Evolutionary conservation across 768 basidiomycete species (phyloP).

Genomic region (Mrakia hoshinonis): DNA sequence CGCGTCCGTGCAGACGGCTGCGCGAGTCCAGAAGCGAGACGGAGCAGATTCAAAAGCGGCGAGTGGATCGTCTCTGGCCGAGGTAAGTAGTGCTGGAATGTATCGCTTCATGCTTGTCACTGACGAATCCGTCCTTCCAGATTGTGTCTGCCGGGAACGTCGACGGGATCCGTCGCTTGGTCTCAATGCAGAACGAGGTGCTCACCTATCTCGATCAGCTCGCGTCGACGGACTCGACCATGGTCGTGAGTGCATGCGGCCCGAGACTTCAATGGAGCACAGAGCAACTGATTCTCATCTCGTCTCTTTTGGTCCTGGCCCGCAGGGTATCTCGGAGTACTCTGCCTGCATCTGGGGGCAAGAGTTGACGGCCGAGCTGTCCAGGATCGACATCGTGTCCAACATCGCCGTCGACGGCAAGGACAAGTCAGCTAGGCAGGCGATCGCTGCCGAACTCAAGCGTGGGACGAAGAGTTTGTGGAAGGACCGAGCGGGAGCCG

Average conservation of each 20-base stretch:
- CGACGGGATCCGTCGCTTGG: not conserved
- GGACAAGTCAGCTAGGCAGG: not conserved
- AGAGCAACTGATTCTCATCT: not conserved
- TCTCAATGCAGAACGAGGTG: conserved; percentile 51
- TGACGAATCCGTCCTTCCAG: not conserved
- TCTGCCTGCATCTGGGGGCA: conserved; percentile 70
- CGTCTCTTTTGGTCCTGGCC: not conserved
- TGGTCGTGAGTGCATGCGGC: conserved; percentile 52
- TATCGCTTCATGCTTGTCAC: not conserved
- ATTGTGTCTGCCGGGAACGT: conserved; percentile 1
- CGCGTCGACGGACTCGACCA: conserved; percentile 69
- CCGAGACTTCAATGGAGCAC: not conserved
- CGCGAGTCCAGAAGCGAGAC: not conserved
- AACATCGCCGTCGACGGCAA: not conserved
- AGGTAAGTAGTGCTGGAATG: not conserved
- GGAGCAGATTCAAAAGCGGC: not conserved
- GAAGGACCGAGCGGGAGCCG: conserved; percentile 55
- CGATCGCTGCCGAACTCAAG: conserved; percentile 44
- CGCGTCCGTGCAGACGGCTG: not conserved
- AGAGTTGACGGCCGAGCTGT: conserved; percentile 53
- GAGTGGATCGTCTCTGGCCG: not conserved
- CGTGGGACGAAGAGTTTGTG: conserved; percentile 47
- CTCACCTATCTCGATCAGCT: conserved; percentile 59
- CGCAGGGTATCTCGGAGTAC: conserved; percentile 73
- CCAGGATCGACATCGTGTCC: conserved; percentile 1